Evolutionary conservation across 2,329 filamentous ascomycete species (phyloP), one percentile per base, ranked within the genome.

Genomic region (Juglanconis oblonga): DNA sequence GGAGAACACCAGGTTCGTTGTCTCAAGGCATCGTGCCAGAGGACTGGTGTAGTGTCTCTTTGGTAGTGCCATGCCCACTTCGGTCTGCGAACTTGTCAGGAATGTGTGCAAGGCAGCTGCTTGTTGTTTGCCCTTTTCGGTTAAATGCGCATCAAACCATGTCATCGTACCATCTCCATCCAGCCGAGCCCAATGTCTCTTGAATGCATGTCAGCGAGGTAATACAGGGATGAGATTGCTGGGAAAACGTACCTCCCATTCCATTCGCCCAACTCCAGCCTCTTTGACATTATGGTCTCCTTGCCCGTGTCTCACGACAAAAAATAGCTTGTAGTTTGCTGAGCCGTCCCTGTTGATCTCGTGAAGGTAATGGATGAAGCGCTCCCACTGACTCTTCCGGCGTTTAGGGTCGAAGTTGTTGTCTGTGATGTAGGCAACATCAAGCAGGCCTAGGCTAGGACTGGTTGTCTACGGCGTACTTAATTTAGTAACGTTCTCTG

Each of bases 21-120:
- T 88, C 61, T 82, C 77, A 4, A 87, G 74, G 64, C 84, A 87
- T 24, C 86, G 79, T 35, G 78, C 78, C 36, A 87, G 72, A 0
- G 86, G 85, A 58, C 80, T 84, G 3, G 80, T 80, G 72, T 86
- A 87, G 66, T 83, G 83, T 0, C 70, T 73, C 38, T 81, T 68
- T 0, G 86, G 85, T 3, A 81, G 67, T 1, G 83, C 80, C 52
- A 86, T 79, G n/a, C 76, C 76, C 52, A 78, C 70, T 7, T 73
- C 62, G 4, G 68, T 59, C 4, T 84, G 69, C 58, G 81, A 73
- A 10, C 74, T 67, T 24, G 71, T 67, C 79, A 84, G 86, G 68
- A 86, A 86, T 0, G 61, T 57, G 59, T 79, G 77, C 14, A 86
- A 80, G 1, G 74, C 73, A 2, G 70, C 66, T 3, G 85, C 85